A percentile compares a stretch with the other conserved stretches of the same genome.
phyloP scores from a whole-genome alignment of 805 yeast genomes.

The Candida odintsovae region DNA sequence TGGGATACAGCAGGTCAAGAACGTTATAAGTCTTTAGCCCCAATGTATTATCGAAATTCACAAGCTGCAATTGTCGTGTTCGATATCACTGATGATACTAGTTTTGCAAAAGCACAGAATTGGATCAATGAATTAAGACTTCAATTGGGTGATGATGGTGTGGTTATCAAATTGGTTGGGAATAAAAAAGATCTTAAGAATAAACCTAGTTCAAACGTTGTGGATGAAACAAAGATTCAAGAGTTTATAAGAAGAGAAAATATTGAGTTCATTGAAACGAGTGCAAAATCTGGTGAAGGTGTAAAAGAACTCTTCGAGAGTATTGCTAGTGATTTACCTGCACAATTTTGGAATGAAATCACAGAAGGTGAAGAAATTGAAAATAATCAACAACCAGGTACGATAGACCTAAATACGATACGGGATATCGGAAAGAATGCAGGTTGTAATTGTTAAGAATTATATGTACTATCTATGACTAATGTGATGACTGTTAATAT shows the following conservation, averaged over 20 bases:
- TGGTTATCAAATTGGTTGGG: slow-evolving; percentile 83
- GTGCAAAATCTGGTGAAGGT: slow-evolving; percentile 65
- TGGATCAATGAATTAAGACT: slow-evolving; percentile 72
- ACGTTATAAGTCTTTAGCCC: slow-evolving; percentile 69
- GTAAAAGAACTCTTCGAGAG: slow-evolving; percentile 37
- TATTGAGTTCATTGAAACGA: slow-evolving; percentile 19
- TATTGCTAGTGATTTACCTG: slow-evolving; percentile 44
- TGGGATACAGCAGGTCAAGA: slow-evolving; percentile 92
- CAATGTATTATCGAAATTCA: slow-evolving; percentile 80
- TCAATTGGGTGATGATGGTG: slow-evolving; percentile 48
- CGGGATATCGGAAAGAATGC: not conserved
- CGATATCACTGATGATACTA: slow-evolving; percentile 66
- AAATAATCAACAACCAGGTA: slow-evolving; percentile 9
- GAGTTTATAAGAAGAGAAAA: slow-evolving; percentile 26
- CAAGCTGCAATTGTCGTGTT: slow-evolving; percentile 84
- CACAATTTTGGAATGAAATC: slow-evolving; percentile 16
- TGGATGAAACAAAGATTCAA: slow-evolving; percentile 18
- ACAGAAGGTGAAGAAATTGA: slow-evolving; percentile 13
- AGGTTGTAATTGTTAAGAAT: slow-evolving; percentile 2
- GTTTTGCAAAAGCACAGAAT: slow-evolving; percentile 71
- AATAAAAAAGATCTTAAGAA: slow-evolving; percentile 65
- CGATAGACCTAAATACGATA: slow-evolving; percentile 26
- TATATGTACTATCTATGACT: not conserved
- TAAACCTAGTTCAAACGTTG: slow-evolving; percentile 10
- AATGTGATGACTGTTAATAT: not conserved